Percentiles rank a stretch among this genome's conserved stretches.
phyloP scores from a whole-genome alignment of 2,329 filamentous ascomycete genomes.

The Cyclaneusma minus region DNA sequence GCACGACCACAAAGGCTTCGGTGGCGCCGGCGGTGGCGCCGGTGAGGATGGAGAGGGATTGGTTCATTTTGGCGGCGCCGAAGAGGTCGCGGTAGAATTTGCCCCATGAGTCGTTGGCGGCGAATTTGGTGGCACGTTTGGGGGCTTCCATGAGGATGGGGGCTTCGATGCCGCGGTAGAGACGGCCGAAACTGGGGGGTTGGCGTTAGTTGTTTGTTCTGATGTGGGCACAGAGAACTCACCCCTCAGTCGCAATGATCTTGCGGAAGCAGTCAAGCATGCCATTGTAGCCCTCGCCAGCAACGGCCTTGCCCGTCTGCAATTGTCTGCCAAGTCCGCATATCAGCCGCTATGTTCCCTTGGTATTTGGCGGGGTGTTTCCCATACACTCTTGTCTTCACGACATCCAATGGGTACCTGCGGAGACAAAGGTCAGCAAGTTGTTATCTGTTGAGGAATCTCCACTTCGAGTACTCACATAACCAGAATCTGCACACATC shows the following conservation, averaged over 20 bases:
- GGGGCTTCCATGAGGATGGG: conserved; percentile 97
- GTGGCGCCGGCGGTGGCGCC: conserved; percentile 91
- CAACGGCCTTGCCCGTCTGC: conserved; percentile 57
- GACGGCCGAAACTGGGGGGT: conserved; percentile 55
- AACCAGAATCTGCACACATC: conserved; percentile 54
- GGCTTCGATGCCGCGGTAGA: conserved; percentile 91
- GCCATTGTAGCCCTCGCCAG: conserved; percentile 81
- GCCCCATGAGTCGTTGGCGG: conserved; percentile 97
- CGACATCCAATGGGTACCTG: conserved; percentile 97
- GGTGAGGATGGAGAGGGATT: conserved; percentile 80
- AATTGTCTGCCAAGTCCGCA: conserved; percentile 73
- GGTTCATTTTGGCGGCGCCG: conserved; percentile 74
- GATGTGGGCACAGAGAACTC: conserved; percentile 17
- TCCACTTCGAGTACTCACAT: conserved; percentile 41
- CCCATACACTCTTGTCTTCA: conserved; percentile 89
- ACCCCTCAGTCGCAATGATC: conserved; percentile 94
- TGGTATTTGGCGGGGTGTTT: conserved; percentile 1
- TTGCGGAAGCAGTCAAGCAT: conserved; percentile 98
- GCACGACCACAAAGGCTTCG: conserved; percentile 91
- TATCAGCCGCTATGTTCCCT: conserved; percentile 11
- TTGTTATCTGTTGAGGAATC: conserved; percentile 3
- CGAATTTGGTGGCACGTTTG: conserved; percentile 96
- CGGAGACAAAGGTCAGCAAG: conserved; percentile 15
- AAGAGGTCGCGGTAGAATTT: conserved; percentile 83
- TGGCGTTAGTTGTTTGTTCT: conserved; percentile 3